phyloP scores from a whole-genome alignment of 1,284 basidiomycete species.

The Entoloma clypeatum region DNA sequence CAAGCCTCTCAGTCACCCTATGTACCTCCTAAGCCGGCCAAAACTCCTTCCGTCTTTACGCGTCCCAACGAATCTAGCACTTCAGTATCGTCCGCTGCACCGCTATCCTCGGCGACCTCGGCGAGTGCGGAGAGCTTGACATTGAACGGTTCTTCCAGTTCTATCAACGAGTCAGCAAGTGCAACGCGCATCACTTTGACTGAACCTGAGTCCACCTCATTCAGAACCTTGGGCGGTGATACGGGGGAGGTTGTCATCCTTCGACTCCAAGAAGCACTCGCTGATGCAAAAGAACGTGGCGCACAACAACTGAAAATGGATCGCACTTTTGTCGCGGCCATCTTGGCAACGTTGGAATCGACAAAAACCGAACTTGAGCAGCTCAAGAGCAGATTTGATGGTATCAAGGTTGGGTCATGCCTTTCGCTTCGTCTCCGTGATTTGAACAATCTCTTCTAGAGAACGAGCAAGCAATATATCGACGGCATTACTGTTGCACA shows the following conservation, averaged over 20 bases:
- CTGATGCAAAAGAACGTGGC: constrained; percentile 60
- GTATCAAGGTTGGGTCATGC: constrained; percentile 67
- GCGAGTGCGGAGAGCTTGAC: constrained; percentile 1
- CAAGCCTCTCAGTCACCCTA: not conserved
- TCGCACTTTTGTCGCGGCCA: constrained; percentile 67
- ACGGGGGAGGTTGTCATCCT: constrained; percentile 45
- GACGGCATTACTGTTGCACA: constrained; percentile 90
- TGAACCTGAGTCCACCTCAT: constrained; percentile 33
- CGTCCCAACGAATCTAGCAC: constrained; percentile 9
- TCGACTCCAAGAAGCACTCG: constrained; percentile 58
- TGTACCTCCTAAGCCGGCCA: constrained; percentile 5
- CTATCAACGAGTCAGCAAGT: constrained; percentile 7
- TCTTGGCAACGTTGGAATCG: constrained; percentile 68
- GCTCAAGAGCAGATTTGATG: constrained; percentile 78
- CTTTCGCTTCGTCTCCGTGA: constrained; percentile 2
- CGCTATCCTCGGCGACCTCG: not conserved
- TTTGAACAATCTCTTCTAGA: constrained; percentile 37
- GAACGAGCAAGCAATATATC: constrained; percentile 87
- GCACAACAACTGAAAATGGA: constrained; percentile 72
- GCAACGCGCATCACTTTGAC: constrained; percentile 43
- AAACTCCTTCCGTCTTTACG: constrained; percentile 10
- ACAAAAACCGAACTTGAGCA: constrained; percentile 61
- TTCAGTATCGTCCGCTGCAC: constrained; percentile 13
- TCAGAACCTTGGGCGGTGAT: constrained; percentile 33
- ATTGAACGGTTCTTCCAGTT: constrained; percentile 2